These are phyloP conservation scores for Wallacemonas collosoma DNA, from an alignment of 208 protist genomes.

Conservation along the genomic window DNA sequence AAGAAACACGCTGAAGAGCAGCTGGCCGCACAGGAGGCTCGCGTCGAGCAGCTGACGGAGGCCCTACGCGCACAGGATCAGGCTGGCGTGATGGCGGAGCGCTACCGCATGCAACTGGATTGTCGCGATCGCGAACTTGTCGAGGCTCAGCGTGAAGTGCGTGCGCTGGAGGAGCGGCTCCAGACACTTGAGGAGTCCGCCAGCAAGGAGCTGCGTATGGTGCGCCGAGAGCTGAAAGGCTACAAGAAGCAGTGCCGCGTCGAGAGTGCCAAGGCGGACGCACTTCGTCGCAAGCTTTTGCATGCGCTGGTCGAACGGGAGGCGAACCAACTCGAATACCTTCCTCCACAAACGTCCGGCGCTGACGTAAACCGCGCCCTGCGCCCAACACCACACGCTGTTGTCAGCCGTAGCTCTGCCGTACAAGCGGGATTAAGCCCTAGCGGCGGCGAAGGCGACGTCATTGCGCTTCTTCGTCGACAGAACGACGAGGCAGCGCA, in stretches of 20 bases:
- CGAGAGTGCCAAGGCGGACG: slow-evolving; percentile 50
- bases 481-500: slow-evolving; percentile 71
- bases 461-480: slow-evolving; percentile 54
- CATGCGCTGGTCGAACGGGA: slow-evolving; percentile 60
- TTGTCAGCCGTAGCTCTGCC: background rate
- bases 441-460: slow-evolving; percentile 31
- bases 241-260: slow-evolving; percentile 46
- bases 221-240: slow-evolving; percentile 50
- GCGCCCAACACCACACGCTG: background rate
- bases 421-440: background rate
- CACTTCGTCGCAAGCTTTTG: slow-evolving; percentile 62
- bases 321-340: slow-evolving; percentile 17
- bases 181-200: slow-evolving; percentile 58
- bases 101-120: slow-evolving; percentile 48
- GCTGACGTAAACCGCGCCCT: slow-evolving; percentile 6
- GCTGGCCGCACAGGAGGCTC: slow-evolving; percentile 43
- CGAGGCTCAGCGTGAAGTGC: slow-evolving; percentile 39
- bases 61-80: slow-evolving; percentile 32
- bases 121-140: slow-evolving; percentile 50
- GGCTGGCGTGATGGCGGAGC: slow-evolving; percentile 45
- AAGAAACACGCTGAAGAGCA: slow-evolving; percentile 42
- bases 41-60: slow-evolving; percentile 48
- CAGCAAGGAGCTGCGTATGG: slow-evolving; percentile 34
- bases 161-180: slow-evolving; percentile 35
- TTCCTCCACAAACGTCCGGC: background rate